Conservation (phyloP, 257 asterid species). For the Oldenlandia corymbosa region DNA sequence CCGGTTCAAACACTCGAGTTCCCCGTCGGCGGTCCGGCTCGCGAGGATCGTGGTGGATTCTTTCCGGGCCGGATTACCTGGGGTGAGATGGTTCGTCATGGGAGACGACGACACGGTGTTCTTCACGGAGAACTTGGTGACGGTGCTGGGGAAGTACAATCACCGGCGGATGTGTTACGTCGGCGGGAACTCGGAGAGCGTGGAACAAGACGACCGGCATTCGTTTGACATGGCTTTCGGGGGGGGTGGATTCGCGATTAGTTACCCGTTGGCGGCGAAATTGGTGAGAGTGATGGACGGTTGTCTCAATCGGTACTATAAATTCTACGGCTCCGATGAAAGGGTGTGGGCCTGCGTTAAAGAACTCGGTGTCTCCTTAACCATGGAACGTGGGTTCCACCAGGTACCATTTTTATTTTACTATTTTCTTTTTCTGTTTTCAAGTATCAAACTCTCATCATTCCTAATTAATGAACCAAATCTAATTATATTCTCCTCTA, state of each 20-base stretch:
- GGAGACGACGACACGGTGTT: constrained; percentile 96
- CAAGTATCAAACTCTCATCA: too few species aligned
- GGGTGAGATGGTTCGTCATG: constrained; percentile 91
- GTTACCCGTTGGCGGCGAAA: constrained; percentile 68
- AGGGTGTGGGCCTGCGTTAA: constrained; percentile 81
- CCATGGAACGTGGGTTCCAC: constrained; percentile 76
- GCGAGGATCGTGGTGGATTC: constrained; percentile 68
- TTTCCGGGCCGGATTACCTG: constrained; percentile 52
- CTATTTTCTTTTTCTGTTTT: too few species aligned
- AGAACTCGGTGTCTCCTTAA: constrained; percentile 72
- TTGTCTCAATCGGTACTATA: constrained; percentile 60
- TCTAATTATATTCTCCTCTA: too few species aligned
- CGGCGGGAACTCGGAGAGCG: constrained; percentile 87
- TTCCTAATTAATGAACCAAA: too few species aligned
- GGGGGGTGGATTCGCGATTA: constrained; percentile 85
- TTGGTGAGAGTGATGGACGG: constrained; percentile 53
- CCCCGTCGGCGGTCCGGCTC: constrained; percentile 65
- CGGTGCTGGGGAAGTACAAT: constrained; percentile 68
- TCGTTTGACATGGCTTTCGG: constrained; percentile 92
- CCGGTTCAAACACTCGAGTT: constrained; percentile 38
- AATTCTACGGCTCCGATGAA: constrained; percentile 90
- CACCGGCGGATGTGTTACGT: constrained; percentile 70
- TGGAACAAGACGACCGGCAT: constrained; percentile 73
- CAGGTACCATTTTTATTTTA: constrained; percentile 42
- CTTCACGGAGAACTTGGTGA: constrained; percentile 57